phyloP scores from a whole-genome alignment of 2,329 filamentous ascomycete genomes.

The Pyrenophora teres region DNA sequence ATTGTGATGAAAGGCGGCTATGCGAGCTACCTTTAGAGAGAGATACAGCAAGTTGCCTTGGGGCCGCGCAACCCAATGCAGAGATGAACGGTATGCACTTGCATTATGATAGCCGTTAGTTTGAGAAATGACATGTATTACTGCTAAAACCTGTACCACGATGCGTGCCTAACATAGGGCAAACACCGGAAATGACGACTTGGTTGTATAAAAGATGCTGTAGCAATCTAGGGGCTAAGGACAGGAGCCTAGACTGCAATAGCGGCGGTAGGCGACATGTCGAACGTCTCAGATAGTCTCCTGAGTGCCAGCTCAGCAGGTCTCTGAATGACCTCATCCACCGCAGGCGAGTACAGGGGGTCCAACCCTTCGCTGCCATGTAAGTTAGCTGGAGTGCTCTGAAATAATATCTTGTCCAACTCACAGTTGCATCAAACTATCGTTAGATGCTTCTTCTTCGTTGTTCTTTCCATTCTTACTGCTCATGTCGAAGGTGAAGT shows the following conservation, averaged over 20 bases:
- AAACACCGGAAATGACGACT: no score
- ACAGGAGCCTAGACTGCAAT: constrained; percentile 13
- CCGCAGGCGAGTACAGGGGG: constrained; percentile 32
- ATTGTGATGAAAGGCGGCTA: neutral
- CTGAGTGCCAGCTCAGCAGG: constrained; percentile 27
- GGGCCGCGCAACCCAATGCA: no score
- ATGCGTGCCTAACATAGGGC: no score
- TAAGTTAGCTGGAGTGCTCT: neutral
- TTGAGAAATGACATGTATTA: neutral
- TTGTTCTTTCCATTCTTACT: constrained; percentile 17
- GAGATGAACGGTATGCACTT: neutral
- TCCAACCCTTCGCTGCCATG: constrained; percentile 31
- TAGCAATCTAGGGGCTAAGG: neutral
- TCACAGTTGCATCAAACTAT: constrained; percentile 36
- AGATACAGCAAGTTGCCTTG: no score
- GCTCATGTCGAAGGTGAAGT: constrained; percentile 36
- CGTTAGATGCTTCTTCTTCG: constrained; percentile 13
- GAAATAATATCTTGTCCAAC: constrained; percentile 7
- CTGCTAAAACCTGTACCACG: no score
- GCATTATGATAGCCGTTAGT: neutral
- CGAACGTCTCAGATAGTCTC: constrained; percentile 29
- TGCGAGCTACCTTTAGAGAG: neutral
- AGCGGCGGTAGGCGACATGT: constrained; percentile 15
- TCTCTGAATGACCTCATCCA: constrained; percentile 23
- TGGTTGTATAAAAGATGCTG: no score